Conservation (phyloP, 768 basidiomycete genomes). For the Lenzites betulinus region DNA sequence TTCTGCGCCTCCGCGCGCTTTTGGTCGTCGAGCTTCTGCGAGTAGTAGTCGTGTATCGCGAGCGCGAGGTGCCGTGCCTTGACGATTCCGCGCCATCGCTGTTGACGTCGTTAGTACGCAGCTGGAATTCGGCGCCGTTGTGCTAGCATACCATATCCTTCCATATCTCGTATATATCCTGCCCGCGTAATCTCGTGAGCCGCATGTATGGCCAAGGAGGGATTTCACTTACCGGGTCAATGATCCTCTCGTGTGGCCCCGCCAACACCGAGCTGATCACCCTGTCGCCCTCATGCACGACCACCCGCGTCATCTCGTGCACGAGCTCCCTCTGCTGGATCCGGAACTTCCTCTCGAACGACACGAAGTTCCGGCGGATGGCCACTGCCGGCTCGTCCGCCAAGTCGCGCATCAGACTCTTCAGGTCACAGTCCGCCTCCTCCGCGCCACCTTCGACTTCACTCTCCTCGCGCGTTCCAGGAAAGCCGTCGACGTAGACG, state of each 20-base stretch:
- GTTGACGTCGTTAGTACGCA: not conserved
- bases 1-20: not conserved
- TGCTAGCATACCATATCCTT: slow-evolving; percentile 49
- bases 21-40: slow-evolving; percentile 23
- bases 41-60: slow-evolving; percentile 41
- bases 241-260: slow-evolving; percentile 48
- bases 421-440: not conserved
- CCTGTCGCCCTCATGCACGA: slow-evolving; percentile 38
- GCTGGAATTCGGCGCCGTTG: not conserved
- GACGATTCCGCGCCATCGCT: slow-evolving; percentile 56
- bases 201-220: not conserved
- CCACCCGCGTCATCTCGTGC: slow-evolving; percentile 32
- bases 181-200: not conserved
- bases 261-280: slow-evolving; percentile 42
- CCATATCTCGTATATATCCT: slow-evolving; percentile 54
- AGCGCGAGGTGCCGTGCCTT: slow-evolving; percentile 52
- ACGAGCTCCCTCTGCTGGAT: slow-evolving; percentile 44
- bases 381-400: slow-evolving; percentile 28
- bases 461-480: not conserved
- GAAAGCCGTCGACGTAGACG: not conserved
- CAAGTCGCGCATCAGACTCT: not conserved
- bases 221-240: slow-evolving; percentile 35
- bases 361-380: slow-evolving; percentile 40
- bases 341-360: slow-evolving; percentile 49
- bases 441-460: not conserved